Base-by-base conservation (phyloP, 208 protist genomes). In the Acanthamoeba triangularis region DNA sequence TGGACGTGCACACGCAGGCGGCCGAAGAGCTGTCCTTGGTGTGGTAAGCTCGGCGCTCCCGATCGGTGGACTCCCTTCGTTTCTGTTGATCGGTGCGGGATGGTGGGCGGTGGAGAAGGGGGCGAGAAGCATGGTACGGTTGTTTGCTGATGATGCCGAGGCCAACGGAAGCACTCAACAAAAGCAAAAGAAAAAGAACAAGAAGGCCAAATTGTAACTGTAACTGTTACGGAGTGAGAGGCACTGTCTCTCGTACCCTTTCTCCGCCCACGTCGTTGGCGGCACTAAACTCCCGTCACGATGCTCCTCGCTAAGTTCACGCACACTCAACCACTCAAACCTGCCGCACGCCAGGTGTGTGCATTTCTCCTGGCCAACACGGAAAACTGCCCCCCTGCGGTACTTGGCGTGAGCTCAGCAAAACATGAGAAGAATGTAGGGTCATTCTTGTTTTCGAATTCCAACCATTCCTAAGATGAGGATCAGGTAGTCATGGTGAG, bases 41-140 rank as follows among this genome's bases (percentile, higher is more conserved):
- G 74, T 84, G 41, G 74, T 84, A 0, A 84, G 74, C 74, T 84
- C 74, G 13, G 74, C 74, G 33, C 44, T 84, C 23, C 74, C 74
- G 6, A 84, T 84, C 30, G 74, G 74, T 10, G 74, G 74, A 28
- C 74, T 84, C 25, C 74, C 74, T 13, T 84, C 74, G 41, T 84
- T 84, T n/a, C 41, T 84, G 74, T 13, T 84, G 8, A 84, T 84
- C 16, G 74, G 74, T 33, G 74, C 74, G 1, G 74, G 74, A 13
- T 84, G 74, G 74, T 84, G 74, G 74, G 74, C 74, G 20, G 74
- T 84, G 74, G 74, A 84, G 41, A 84, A 84, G 41, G 74, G 74
- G 4, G 74, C 74, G 25, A 49, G 41, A 11, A 52, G 74, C 44
- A 13, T 84, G 30, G 30, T 84, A 11, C 74, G 41, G 5, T 18